A percentile compares a stretch with the other conserved stretches of the same genome.
These are phyloP conservation scores for Pseudogymnoascus sp. DNA, from an alignment of 2,329 filamentous ascomycete species.

Conservation along the genomic window DNA sequence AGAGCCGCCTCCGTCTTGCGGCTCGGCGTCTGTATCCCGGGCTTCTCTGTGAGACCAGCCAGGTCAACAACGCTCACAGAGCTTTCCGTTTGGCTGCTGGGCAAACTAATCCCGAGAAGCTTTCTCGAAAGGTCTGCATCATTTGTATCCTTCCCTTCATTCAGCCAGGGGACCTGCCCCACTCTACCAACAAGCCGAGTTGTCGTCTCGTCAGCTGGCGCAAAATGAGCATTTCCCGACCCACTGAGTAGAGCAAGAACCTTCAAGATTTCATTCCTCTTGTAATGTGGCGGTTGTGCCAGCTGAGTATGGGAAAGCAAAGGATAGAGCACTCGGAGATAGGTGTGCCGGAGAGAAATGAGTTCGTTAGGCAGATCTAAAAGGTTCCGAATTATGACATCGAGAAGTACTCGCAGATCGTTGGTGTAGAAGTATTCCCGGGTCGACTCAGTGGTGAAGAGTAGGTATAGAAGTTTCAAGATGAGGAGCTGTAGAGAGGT, in stretches of 20 bases:
- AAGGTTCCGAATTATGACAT: constrained; percentile 95
- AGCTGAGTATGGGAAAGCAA: constrained; percentile 88
- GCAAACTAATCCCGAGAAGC: constrained; percentile 63
- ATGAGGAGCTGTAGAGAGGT: constrained; percentile 94
- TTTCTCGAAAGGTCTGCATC: constrained; percentile 45
- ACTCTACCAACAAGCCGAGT: constrained; percentile 70
- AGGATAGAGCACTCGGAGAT: constrained; percentile 85
- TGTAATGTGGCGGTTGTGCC: constrained; percentile 80
- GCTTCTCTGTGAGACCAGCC: constrained; percentile 71
- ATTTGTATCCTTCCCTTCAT: constrained; percentile 30
- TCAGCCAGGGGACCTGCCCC: constrained; percentile 61
- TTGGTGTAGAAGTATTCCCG: constrained; percentile 99
- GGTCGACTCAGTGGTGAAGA: constrained; percentile 86
- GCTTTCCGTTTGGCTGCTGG: constrained; percentile 57
- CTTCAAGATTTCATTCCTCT: constrained; percentile 72
- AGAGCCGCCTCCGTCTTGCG: constrained; percentile 35
- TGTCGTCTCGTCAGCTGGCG: constrained; percentile 72
- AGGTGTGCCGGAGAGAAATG: constrained; percentile 75
- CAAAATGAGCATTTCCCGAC: constrained; percentile 63
- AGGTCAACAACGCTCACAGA: constrained; percentile 69
- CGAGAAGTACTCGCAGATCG: constrained; percentile 84
- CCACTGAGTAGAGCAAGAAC: constrained; percentile 65
- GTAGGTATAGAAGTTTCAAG: constrained; percentile 85
- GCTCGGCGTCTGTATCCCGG: constrained; percentile 73
- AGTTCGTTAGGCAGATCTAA: constrained; percentile 86